A percentile compares a stretch with the other conserved stretches of the same genome.
Evolutionary conservation across 805 yeast species (phyloP).

Genomic region (Kluyveromyces aestuarii): DNA sequence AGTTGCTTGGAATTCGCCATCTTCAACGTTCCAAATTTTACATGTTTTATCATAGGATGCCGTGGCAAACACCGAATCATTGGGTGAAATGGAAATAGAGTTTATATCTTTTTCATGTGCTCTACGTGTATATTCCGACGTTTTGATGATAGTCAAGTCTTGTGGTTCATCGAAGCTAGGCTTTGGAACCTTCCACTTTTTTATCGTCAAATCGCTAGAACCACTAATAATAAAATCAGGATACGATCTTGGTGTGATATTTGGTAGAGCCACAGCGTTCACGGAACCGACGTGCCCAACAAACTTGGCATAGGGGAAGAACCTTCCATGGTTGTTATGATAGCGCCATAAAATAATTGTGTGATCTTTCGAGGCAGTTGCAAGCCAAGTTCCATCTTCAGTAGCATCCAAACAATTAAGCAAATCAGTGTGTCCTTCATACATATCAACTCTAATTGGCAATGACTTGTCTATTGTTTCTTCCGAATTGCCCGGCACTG

Average conservation of each 20-base stretch:
- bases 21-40: conserved; percentile 76
- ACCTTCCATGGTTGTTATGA: conserved; percentile 34
- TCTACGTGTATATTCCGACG: conserved; percentile 80
- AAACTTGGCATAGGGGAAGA: conserved; percentile 48
- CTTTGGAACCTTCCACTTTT: conserved; percentile 71
- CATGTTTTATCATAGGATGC: conserved; percentile 92
- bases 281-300: conserved; percentile 85
- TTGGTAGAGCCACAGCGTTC: conserved; percentile 71
- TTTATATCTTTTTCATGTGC: conserved; percentile 97
- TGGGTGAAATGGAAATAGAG: conserved; percentile 81
- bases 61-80: conserved; percentile 79
- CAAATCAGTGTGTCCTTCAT: conserved; percentile 79
- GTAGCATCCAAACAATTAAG: conserved; percentile 74
- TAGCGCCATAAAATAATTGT: conserved; percentile 78
- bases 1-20: conserved; percentile 83
- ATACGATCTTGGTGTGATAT: conserved; percentile 31
- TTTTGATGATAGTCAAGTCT: conserved; percentile 33
- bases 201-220: conserved; percentile 74
- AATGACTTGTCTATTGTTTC: conserved; percentile 5
- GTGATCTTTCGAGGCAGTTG: conserved; percentile 85
- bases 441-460: conserved; percentile 51
- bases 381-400: conserved; percentile 79
- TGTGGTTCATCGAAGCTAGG: conserved; percentile 16
- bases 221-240: conserved; percentile 79
- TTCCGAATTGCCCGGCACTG: conserved; percentile 17